Conservation (phyloP, 1,284 basidiomycete genomes). For the Fomitopsis palustris region DNA sequence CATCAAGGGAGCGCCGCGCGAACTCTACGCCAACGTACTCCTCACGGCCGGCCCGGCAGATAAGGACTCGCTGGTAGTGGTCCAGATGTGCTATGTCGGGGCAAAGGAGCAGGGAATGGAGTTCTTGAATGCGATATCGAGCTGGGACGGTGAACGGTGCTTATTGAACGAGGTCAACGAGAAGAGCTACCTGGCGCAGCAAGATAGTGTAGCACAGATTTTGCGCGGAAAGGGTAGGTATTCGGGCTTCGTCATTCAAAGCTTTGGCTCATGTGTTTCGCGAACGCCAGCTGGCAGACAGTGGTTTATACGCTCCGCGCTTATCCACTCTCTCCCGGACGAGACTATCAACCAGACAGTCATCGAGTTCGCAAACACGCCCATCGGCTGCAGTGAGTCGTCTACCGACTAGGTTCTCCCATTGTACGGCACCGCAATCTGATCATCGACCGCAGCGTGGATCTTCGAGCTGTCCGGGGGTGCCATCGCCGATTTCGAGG, state of each 20-base stretch:
- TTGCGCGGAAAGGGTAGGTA: slow-evolving; percentile 72
- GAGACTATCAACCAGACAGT: slow-evolving; percentile 84
- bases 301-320: slow-evolving; percentile 84
- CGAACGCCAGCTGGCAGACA: slow-evolving; percentile 78
- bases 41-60: slow-evolving; percentile 84
- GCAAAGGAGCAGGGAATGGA: slow-evolving; percentile 71
- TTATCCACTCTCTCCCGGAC: slow-evolving; percentile 80
- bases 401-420: slow-evolving; percentile 2
- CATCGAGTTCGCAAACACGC: slow-evolving; percentile 73
- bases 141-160: slow-evolving; percentile 82
- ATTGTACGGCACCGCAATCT: not conserved
- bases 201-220: slow-evolving; percentile 87
- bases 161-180: slow-evolving; percentile 87
- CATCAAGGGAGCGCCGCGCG: slow-evolving; percentile 80
- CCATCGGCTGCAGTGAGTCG: slow-evolving; percentile 81
- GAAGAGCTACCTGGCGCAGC: slow-evolving; percentile 84
- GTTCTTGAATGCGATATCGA: slow-evolving; percentile 77
- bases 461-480: slow-evolving; percentile 86
- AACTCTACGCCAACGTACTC: slow-evolving; percentile 86
- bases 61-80: slow-evolving; percentile 80
- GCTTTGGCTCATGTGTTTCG: too few relatives aligned
- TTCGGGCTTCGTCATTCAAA: not conserved
- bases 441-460: slow-evolving; percentile 58
- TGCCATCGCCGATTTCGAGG: slow-evolving; percentile 70
- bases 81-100: slow-evolving; percentile 88